Base-by-base conservation (phyloP, 1,284 basidiomycete genomes). In the Moniliophthora roreri region DNA sequence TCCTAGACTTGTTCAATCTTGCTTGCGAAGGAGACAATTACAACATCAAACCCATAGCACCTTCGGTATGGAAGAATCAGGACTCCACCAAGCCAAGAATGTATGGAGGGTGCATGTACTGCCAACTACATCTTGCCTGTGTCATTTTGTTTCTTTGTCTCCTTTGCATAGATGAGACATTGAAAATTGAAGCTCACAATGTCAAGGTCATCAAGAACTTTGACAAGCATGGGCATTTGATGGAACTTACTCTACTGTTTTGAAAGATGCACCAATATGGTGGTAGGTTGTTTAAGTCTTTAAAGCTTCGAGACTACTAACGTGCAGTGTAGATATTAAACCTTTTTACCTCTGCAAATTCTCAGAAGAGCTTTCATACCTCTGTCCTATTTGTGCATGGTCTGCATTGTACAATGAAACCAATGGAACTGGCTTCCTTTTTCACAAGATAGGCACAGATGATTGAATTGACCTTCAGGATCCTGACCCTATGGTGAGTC, bases 221-320 rank as follows among this genome's bases (percentile, higher is more conserved):
- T 54, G 0, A 48, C 48, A 9, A 39, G 48, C 1, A 50, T 64
- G 10, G 59, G 52, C 13, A 34, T 68, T 3, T 60, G 57, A 1
- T 53, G 70, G 18, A 60, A 60, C 1, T 69, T 62, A 48, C 7
- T 6, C 28, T 32, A 6, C 11, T 32, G 11, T 32, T 32, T 11
- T 54, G 64, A 2, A 69, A 65, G 53, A 66, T 63, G 2, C 39
- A 57, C 44, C 64, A 66, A 11, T 6, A 32, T 11, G 28, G 63
- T 38, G 58, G 65, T 65, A 46, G 38, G 60, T 51, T 2, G 4
- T 6, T 32, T 32, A 32, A 6, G 11, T 6, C 11, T 11, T 6
- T 32, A 6, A 32, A 11, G 28, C 28, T 45, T 46, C 3, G n/a
- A n/a, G n/a, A n/a, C 16, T 34, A 11, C 18, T 40, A 32, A 32